phyloP scores from a whole-genome alignment of 345 rosid species.

The Citrus maxima region DNA sequence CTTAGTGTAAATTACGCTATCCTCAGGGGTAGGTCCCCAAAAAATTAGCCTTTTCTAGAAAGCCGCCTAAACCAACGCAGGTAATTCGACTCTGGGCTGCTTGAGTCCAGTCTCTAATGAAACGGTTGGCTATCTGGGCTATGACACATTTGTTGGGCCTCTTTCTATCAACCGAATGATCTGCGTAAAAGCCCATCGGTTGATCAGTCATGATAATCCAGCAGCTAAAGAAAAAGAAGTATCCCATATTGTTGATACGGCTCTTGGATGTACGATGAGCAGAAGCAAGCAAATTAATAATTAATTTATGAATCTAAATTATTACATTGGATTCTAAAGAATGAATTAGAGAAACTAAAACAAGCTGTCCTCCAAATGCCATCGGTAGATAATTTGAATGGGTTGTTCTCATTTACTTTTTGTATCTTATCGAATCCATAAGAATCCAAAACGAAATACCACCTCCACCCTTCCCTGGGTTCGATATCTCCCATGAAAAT shows the following conservation, averaged over 20 bases:
- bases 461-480: not conserved
- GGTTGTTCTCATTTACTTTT: not conserved
- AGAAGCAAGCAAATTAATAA: not conserved
- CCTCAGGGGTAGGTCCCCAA: too few relatives aligned
- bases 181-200: too few relatives aligned
- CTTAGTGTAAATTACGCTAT: too few relatives aligned
- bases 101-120: too few relatives aligned
- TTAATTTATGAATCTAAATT: slow-evolving; percentile 12
- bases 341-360: not conserved
- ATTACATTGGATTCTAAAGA: not conserved
- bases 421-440: not conserved
- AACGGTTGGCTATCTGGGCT: too few relatives aligned
- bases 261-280: not conserved
- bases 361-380: not conserved
- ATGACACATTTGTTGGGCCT: too few relatives aligned
- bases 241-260: too few relatives aligned
- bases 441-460: slow-evolving; percentile 2
- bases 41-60: too few relatives aligned
- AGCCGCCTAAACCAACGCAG: too few relatives aligned
- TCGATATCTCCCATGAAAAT: slow-evolving; percentile 10
- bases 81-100: too few relatives aligned
- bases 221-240: not conserved
- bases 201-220: not conserved
- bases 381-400: slow-evolving; percentile 21
- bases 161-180: too few relatives aligned